Base-by-base conservation (phyloP, 2,329 filamentous ascomycete genomes). In the Diaporthe eres region DNA sequence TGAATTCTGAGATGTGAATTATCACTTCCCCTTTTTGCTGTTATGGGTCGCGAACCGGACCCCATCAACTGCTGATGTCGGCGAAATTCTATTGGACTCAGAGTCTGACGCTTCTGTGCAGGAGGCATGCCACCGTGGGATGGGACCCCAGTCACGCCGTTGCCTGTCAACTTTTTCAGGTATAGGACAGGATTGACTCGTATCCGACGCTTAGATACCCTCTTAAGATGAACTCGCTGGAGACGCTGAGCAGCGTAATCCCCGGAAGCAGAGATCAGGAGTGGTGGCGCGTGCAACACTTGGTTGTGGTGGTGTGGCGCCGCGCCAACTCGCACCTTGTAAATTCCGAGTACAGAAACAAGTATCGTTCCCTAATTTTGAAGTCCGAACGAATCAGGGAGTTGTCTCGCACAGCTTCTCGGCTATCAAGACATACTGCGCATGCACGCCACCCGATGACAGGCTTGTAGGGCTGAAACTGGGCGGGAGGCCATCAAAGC, bases 401-500 rank as follows among this genome's bases (percentile, higher is more conserved):
- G 4, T 5, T 4, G 31, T 39, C 25, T 28, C 3, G 8, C 47
- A 47, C 22, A 53, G 4, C 7, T 68, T 5, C 12, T 53, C 47
- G 49, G 47, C 31, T 19, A 8, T 39, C 22, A 10, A 68, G 22
- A 25, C 17, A 37, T 53, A 25, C 34, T 28, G 47, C 47, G 42
- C 34, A 53, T 25, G 47, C 31, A 39, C 8, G 13, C 34, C 34
- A n/a, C 10, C 31, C 31, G 12, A 25, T 53, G 47, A n/a, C 22
- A 10, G 49, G 47, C 22, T 53, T 34, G 65, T 68, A 68, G 47
- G 65, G 47, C 65, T 68, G 65, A 68, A 22, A 55, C 47, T 28
- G 25, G 15, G 39, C 22, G 13, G 2, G 6, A 22, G 47, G 34
- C 13, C 65, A 42, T 53, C 47, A 53, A 39, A 53, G 34, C 65